A percentile compares a stretch with the other conserved stretches of the same genome.
phyloP scores from a whole-genome alignment of 1,284 basidiomycete genomes.

The Cryptococcus maquisensis region DNA sequence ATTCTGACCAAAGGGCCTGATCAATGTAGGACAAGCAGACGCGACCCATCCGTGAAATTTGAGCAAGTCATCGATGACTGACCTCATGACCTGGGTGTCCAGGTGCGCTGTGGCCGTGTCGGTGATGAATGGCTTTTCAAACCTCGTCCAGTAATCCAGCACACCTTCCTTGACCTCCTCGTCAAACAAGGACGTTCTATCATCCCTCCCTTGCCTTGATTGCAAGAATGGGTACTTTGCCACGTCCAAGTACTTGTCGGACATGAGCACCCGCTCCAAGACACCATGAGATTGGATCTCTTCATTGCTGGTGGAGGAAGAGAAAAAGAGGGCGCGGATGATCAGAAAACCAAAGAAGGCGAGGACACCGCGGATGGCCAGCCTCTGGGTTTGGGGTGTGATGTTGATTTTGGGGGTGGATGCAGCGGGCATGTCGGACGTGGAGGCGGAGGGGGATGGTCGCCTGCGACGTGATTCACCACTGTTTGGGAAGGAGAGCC shows the following conservation, averaged over 20 bases:
- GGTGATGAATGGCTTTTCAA: slow-evolving; percentile 80
- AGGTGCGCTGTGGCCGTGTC: slow-evolving; percentile 75
- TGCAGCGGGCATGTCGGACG: slow-evolving; percentile 29
- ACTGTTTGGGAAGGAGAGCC: slow-evolving; percentile 23
- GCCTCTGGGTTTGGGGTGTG: slow-evolving; percentile 36
- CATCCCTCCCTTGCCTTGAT: slow-evolving; percentile 74
- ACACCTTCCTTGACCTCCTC: slow-evolving; percentile 70
- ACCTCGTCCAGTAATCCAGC: slow-evolving; percentile 82
- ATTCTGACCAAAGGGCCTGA: slow-evolving; percentile 84
- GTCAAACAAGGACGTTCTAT: slow-evolving; percentile 72
- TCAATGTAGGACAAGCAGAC: slow-evolving; percentile 84
- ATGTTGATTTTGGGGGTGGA: slow-evolving; percentile 21
- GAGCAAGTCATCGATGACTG: slow-evolving; percentile 81
- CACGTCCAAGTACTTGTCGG: slow-evolving; percentile 79
- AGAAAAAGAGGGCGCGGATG: slow-evolving; percentile 42
- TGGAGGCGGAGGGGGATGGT: slow-evolving; percentile 17
- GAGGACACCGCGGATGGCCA: slow-evolving; percentile 40
- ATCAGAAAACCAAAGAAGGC: slow-evolving; percentile 36
- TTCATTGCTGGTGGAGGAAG: slow-evolving; percentile 16
- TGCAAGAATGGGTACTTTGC: slow-evolving; percentile 83
- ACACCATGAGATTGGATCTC: slow-evolving; percentile 75
- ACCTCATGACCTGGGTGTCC: slow-evolving; percentile 80
- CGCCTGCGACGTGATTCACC: slow-evolving; percentile 31
- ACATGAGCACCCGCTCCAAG: slow-evolving; percentile 75
- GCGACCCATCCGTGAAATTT: slow-evolving; percentile 98